Evolutionary conservation across 495 filamentous ascomycete genomes (phyloP).

Genomic region (Amorphotheca resinae): DNA sequence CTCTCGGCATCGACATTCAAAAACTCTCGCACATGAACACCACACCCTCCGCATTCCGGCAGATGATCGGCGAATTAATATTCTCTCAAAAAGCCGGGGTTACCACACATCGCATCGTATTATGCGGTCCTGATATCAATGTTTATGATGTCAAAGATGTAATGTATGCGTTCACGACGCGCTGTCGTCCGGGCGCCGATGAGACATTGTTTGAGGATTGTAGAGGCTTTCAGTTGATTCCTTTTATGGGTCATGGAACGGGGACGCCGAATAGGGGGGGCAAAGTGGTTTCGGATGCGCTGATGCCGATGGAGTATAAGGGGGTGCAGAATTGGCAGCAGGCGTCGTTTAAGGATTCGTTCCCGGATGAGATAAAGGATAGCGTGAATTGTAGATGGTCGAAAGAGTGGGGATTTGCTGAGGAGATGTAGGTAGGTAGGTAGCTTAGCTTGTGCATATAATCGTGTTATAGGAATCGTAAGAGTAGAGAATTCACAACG

Average conservation of each 20-base stretch:
- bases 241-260: conserved; percentile 26
- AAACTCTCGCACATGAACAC: conserved; percentile 25
- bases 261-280: conserved; percentile 22
- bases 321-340: conserved; percentile 24
- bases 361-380: conserved; percentile 26
- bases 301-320: conserved; percentile 28
- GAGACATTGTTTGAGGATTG: conserved; percentile 30
- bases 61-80: conserved; percentile 24
- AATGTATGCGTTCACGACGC: conserved; percentile 32
- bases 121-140: conserved; percentile 31
- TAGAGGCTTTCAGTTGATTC: conserved; percentile 27
- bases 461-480: no score
- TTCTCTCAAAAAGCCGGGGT: conserved; percentile 29
- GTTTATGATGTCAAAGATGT: conserved; percentile 20
- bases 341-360: conserved; percentile 26
- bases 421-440: not conserved
- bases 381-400: conserved; percentile 26
- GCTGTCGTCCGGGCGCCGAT: conserved; percentile 27
- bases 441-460: no score
- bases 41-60: conserved; percentile 21
- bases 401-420: not conserved
- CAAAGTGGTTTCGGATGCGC: conserved; percentile 30
- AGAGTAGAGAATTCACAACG: no score
- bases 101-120: conserved; percentile 27
- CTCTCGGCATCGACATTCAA: conserved; percentile 24